Conservation (phyloP, 208 protist genomes). For the Leishmania arabica region DNA sequence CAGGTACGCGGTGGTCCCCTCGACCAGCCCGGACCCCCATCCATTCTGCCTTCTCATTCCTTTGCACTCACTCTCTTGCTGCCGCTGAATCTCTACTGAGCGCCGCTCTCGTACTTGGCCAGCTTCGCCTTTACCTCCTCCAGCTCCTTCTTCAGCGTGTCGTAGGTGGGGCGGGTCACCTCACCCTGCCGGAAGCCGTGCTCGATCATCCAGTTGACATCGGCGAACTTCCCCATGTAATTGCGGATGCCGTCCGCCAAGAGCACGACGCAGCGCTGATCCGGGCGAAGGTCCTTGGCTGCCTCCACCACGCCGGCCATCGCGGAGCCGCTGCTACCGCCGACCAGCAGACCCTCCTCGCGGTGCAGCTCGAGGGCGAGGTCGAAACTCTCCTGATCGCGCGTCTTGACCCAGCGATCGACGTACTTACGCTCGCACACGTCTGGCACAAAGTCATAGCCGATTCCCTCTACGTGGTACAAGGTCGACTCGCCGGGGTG, state of each 20-base stretch:
- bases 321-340: conserved; percentile 94
- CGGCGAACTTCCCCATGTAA: conserved; percentile 97
- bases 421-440: conserved; percentile 93
- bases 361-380: conserved; percentile 93
- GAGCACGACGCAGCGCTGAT: conserved; percentile 94
- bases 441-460: conserved; percentile 98
- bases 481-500: conserved; percentile 29
- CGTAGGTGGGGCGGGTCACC: conserved; percentile 80
- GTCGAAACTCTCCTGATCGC: conserved; percentile 94
- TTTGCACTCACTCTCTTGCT: neutral
- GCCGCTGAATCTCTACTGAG: conserved; percentile 22
- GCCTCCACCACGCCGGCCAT: conserved; percentile 91
- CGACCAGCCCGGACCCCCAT: neutral
- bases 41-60: conserved; percentile 6
- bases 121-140: conserved; percentile 62
- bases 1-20: neutral
- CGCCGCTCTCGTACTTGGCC: conserved; percentile 54
- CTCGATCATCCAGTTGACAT: conserved; percentile 96
- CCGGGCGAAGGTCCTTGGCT: conserved; percentile 88
- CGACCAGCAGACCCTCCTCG: conserved; percentile 96
- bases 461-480: conserved; percentile 98
- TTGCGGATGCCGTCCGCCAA: conserved; percentile 97
- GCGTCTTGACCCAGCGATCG: conserved; percentile 94
- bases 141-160: conserved; percentile 60
- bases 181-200: conserved; percentile 88